Conservation (phyloP, 164 flowering plant species). For the Buxus sempervirens region DNA sequence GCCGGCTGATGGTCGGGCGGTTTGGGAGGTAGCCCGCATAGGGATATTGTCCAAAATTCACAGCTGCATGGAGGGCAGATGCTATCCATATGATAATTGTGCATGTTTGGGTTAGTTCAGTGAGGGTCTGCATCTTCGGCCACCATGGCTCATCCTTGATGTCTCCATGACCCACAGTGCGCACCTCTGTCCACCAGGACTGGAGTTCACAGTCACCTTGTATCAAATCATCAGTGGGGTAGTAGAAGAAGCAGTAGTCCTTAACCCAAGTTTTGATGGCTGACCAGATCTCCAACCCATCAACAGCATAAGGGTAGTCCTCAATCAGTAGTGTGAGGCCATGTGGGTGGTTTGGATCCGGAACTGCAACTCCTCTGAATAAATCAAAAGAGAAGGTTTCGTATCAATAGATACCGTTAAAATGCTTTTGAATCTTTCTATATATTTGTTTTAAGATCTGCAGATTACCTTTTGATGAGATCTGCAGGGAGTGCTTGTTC, state of each 20-base stretch:
- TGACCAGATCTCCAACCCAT: conserved; percentile 82
- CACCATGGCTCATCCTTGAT: conserved; percentile 73
- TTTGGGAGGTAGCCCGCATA: conserved; percentile 84
- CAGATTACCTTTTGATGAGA: conserved; percentile 62
- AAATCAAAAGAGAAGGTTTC: background rate
- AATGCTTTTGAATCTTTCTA: too few species aligned
- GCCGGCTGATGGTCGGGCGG: conserved; percentile 76
- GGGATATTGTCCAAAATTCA: conserved; percentile 87
- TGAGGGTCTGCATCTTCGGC: conserved; percentile 55
- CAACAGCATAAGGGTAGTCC: conserved; percentile 87
- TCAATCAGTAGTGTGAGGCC: conserved; percentile 65
- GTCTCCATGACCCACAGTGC: conserved; percentile 76
- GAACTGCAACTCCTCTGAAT: conserved; percentile 70
- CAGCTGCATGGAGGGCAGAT: conserved; percentile 89
- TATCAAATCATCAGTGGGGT: conserved; percentile 42
- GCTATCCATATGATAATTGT: conserved; percentile 80
- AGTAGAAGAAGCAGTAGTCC: conserved; percentile 70
- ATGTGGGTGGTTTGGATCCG: conserved; percentile 48
- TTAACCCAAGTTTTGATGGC: conserved; percentile 74
- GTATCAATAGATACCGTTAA: too few species aligned
- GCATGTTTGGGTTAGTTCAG: conserved; percentile 53
- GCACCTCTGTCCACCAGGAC: conserved; percentile 78
- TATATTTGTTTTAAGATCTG: background rate
- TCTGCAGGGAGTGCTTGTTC: conserved; percentile 83
- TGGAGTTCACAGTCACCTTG: conserved; percentile 65